Evolutionary conservation across 257 asterid species (phyloP).

Genomic region (Striga asiatica): DNA sequence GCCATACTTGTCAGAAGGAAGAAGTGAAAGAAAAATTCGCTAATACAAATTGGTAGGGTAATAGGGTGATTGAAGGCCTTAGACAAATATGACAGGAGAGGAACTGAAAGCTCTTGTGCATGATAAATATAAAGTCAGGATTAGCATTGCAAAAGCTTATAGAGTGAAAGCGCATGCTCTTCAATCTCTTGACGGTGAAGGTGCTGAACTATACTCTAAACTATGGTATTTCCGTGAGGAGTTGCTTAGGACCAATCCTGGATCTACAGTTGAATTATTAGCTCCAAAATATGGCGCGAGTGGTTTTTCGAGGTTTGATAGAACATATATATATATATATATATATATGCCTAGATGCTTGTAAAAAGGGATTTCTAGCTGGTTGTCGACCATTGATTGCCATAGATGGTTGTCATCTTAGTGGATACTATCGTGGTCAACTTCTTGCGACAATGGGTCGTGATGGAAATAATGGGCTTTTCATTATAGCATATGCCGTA

Average conservation of each 20-base stretch:
- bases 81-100: not conserved
- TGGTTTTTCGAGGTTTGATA: constrained; percentile 1
- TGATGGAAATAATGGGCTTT: not conserved
- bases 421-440: not conserved
- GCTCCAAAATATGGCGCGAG: not conserved
- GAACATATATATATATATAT: no score
- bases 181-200: not conserved
- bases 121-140: not conserved
- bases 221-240: not conserved
- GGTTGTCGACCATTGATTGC: constrained; percentile 3
- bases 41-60: not conserved
- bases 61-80: not conserved
- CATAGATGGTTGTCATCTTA: constrained; percentile 3
- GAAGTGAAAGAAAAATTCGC: not conserved
- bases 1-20: not conserved
- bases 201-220: not conserved
- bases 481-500: not conserved
- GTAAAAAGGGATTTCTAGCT: not conserved
- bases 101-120: not conserved
- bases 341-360: constrained; percentile 1
- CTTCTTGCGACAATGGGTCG: not conserved
- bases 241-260: constrained; percentile 3
- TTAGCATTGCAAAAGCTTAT: not conserved
- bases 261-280: not conserved
- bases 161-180: not conserved